phyloP scores from a whole-genome alignment of 1,284 basidiomycete species.

The Kwoniella shivajii region DNA sequence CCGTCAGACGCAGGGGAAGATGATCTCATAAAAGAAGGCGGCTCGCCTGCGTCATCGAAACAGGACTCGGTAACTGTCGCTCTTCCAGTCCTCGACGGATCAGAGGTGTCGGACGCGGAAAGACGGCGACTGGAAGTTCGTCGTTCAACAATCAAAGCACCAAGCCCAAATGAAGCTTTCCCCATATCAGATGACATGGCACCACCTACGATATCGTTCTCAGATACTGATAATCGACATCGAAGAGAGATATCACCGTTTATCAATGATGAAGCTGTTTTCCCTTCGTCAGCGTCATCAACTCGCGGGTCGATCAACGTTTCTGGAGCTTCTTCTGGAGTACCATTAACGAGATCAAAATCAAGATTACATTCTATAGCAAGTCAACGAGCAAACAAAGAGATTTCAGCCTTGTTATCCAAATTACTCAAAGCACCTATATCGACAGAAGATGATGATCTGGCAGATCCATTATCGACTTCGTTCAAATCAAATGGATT shows the following conservation, averaged over 20 bases:
- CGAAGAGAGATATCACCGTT: slow-evolving; percentile 13
- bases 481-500: not conserved
- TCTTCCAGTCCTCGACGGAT: slow-evolving; percentile 11
- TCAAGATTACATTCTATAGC: slow-evolving; percentile 7
- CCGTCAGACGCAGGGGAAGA: slow-evolving; percentile 2
- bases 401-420: slow-evolving; percentile 6
- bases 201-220: not conserved
- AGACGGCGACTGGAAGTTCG: slow-evolving; percentile 23
- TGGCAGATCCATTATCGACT: slow-evolving; percentile 1
- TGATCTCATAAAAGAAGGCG: not conserved
- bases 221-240: not conserved
- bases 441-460: not conserved
- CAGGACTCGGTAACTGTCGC: slow-evolving; percentile 5
- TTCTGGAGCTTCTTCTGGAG: not conserved
- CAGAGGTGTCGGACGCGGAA: slow-evolving; percentile 17
- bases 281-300: slow-evolving; percentile 1
- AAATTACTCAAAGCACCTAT: slow-evolving; percentile 1
- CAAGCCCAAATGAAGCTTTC: slow-evolving; percentile 29
- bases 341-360: slow-evolving; percentile 5
- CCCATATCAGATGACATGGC: slow-evolving; percentile 22
- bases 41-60: slow-evolving; percentile 4
- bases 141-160: slow-evolving; percentile 29
- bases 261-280: not conserved
- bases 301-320: not conserved
- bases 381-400: slow-evolving; percentile 9